Conservation (phyloP, 1,284 basidiomycete species). For the Xerocomus nothofagi region DNA sequence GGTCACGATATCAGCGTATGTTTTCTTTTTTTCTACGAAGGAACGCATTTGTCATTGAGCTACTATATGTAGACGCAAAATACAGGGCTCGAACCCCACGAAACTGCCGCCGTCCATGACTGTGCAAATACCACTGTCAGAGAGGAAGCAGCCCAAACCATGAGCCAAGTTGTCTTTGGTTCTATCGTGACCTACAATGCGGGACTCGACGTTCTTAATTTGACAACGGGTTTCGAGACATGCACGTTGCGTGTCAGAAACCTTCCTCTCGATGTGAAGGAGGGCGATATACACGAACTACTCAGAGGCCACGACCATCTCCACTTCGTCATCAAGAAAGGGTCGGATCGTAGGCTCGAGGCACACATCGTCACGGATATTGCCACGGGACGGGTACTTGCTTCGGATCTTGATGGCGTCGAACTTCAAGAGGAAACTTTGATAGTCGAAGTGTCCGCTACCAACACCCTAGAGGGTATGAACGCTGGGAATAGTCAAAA, state of each 20-base stretch:
- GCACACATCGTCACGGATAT: conserved; percentile 41
- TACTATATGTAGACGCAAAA: conserved; percentile 8
- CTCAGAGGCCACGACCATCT: conserved; percentile 39
- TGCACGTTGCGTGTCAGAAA: conserved; percentile 45
- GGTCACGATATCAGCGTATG: conserved; percentile 27
- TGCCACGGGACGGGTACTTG: conserved; percentile 39
- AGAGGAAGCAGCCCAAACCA: conserved; percentile 41
- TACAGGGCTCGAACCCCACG: not conserved
- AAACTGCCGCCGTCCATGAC: conserved; percentile 20
- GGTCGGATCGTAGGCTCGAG: conserved; percentile 24
- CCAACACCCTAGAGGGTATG: conserved; percentile 42
- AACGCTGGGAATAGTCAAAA: conserved; percentile 29
- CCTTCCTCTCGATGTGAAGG: conserved; percentile 40
- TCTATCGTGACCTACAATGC: conserved; percentile 51
- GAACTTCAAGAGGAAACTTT: conserved; percentile 44
- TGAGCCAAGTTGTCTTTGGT: conserved; percentile 44
- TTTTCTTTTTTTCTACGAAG: too few species aligned
- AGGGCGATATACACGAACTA: conserved; percentile 40
- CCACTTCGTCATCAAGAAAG: conserved; percentile 34
- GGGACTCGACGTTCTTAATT: conserved; percentile 42
- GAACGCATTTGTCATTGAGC: too few species aligned
- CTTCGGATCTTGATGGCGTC: conserved; percentile 42
- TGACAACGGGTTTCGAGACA: conserved; percentile 50
- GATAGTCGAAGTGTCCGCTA: conserved; percentile 40
- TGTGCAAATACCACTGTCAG: conserved; percentile 12